These are phyloP conservation scores for Calonectria hawksworthii DNA, from an alignment of 2,329 filamentous ascomycete genomes.

Conservation along the genomic window DNA sequence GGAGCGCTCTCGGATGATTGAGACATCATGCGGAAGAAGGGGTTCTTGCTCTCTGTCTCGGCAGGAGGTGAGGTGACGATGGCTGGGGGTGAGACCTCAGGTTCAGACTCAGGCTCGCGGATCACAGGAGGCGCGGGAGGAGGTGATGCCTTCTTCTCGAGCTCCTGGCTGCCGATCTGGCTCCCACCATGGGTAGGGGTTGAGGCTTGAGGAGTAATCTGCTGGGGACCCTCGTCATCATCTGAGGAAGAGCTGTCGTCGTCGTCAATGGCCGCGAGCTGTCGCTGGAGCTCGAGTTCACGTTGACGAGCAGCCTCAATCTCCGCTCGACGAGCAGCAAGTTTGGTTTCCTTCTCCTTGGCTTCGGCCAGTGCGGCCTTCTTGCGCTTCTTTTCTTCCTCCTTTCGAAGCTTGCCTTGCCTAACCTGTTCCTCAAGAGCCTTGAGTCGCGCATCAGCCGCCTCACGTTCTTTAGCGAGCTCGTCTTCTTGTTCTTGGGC, in stretches of 20 bases:
- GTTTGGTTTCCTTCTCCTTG: slow-evolving; percentile 87
- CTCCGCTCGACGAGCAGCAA: slow-evolving; percentile 89
- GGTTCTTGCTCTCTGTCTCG: slow-evolving; percentile 89
- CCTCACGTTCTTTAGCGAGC: slow-evolving; percentile 83
- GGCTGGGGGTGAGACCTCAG: slow-evolving; percentile 64
- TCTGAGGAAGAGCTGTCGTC: slow-evolving; percentile 83
- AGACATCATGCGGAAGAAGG: slow-evolving; percentile 91
- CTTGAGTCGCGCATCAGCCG: slow-evolving; percentile 84
- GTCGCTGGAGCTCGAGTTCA: slow-evolving; percentile 89
- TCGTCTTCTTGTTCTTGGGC: slow-evolving; percentile 84
- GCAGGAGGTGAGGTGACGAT: slow-evolving; percentile 67
- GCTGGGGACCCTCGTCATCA: slow-evolving; percentile 83
- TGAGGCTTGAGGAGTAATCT: slow-evolving; percentile 74
- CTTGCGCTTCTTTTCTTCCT: slow-evolving; percentile 94
- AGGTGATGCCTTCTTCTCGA: slow-evolving; percentile 66
- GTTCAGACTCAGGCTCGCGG: slow-evolving; percentile 36
- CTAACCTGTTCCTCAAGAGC: slow-evolving; percentile 95
- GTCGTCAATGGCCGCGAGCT: slow-evolving; percentile 82
- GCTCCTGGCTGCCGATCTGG: slow-evolving; percentile 67
- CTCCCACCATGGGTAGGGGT: slow-evolving; percentile 68
- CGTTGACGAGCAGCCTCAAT: slow-evolving; percentile 92
- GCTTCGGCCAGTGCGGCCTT: slow-evolving; percentile 89
- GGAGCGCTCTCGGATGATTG: slow-evolving; percentile 71
- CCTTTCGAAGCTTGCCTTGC: slow-evolving; percentile 94
- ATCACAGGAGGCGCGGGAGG: slow-evolving; percentile 53